Evolutionary conservation across 2,329 filamentous ascomycete species (phyloP).

Genomic region (Periconia sp.): DNA sequence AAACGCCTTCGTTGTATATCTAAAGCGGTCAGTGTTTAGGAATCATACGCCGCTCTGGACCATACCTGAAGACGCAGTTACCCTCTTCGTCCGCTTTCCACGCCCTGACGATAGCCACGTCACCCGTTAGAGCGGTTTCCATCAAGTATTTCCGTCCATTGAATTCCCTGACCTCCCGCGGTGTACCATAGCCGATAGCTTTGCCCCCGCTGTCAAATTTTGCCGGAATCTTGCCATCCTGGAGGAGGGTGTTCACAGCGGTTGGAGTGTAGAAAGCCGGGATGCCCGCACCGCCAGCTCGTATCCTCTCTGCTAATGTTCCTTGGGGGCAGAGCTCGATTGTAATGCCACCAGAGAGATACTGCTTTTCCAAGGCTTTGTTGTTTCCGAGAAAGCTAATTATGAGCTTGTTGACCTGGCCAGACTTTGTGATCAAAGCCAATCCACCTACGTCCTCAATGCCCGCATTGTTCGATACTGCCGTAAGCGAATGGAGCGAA

Average conservation of each 20-base stretch:
- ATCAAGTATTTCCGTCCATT: slow-evolving; percentile 75
- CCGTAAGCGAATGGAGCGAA: slow-evolving; percentile 61
- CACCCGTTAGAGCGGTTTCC: slow-evolving; percentile 77
- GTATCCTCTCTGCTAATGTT: slow-evolving; percentile 73
- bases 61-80: slow-evolving; percentile 71
- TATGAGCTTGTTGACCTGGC: slow-evolving; percentile 74
- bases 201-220: slow-evolving; percentile 64
- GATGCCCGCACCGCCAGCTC: slow-evolving; percentile 77
- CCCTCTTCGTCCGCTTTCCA: slow-evolving; percentile 78
- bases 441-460: slow-evolving; percentile 69
- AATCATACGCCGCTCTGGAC: background rate
- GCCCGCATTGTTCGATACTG: slow-evolving; percentile 82
- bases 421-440: slow-evolving; percentile 69
- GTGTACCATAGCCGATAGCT: slow-evolving; percentile 67
- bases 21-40: slow-evolving; percentile 4
- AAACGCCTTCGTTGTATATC: slow-evolving; percentile 47
- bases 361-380: slow-evolving; percentile 76
- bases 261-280: slow-evolving; percentile 83
- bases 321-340: slow-evolving; percentile 81
- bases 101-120: slow-evolving; percentile 77
- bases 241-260: slow-evolving; percentile 67
- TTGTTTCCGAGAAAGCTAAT: slow-evolving; percentile 81
- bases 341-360: slow-evolving; percentile 73
- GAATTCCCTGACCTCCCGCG: slow-evolving; percentile 75
- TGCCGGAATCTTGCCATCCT: slow-evolving; percentile 71